Evolutionary conservation across 2,329 filamentous ascomycete genomes (phyloP), one percentile per base, ranked within the genome.

Genomic region (Penicillium sp.): DNA sequence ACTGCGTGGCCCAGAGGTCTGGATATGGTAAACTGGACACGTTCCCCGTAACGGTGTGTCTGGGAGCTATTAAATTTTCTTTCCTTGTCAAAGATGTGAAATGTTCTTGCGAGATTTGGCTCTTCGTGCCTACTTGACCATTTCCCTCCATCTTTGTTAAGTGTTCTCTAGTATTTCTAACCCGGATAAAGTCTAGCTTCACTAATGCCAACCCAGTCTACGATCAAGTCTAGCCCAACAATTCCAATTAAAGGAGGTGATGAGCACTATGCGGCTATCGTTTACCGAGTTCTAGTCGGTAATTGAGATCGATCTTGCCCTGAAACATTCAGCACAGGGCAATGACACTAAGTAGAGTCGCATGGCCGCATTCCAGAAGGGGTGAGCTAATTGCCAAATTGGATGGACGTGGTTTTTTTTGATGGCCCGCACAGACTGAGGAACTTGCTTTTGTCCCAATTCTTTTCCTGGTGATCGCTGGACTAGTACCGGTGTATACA

Each of bases 291-390:
- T 28, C 21, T 10, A 24, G 19, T 26, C 18, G 28, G n/a, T 23
- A 42, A 5, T 43, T 26, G 21, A 18, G 7, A 26, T 40, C 34
- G 21, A 47, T 23, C 26, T 33, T 5, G 9, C 28, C 21, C 2
- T 21, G 26, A 19, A 37, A 26, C 14, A 40, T 43, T 23, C 23
- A 21, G 23, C 34, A 51, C 21, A 18, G 31, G 9, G 13, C n/a
- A 44, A 47, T 36, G 29, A 40, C 36, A 47, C 3, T 31, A 43
- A 16, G 29, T 33, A 43, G 9, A 47, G 45, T 44, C 39, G 37
- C 26, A 56, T 36, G 31, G 43, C 24, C 21, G 10, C 54, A 52
- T 51, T 49, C 39, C 39, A 56, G 14, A 23, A 7, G 19, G 18
- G 29, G 29, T 21, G 28, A 29, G n/a, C 21, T 36, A 21, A 37